Percentiles rank a stretch among this genome's conserved stretches.
phyloP scores from a whole-genome alignment of 345 rosid genomes.

The Brassica incana region DNA sequence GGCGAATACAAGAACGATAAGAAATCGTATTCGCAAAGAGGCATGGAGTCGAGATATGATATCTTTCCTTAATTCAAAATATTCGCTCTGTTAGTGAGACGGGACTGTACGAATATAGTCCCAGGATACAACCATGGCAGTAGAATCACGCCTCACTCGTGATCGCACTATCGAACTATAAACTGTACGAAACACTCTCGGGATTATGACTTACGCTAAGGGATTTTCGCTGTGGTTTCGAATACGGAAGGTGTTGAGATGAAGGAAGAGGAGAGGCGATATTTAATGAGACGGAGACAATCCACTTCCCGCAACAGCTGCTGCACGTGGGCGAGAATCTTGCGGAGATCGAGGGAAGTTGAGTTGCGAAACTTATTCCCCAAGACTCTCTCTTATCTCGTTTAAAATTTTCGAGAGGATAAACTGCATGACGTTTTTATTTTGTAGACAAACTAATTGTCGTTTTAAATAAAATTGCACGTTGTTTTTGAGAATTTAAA shows the following conservation, averaged over 20 bases:
- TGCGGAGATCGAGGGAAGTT: no score
- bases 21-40: no score
- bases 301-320: no score
- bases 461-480: no score
- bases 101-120: neutral
- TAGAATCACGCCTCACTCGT: neutral
- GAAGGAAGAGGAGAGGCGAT: neutral
- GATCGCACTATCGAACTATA: neutral
- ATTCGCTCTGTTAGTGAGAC: no score
- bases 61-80: neutral
- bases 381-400: no score
- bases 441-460: no score
- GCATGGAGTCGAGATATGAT: neutral
- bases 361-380: no score
- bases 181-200: neutral
- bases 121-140: neutral
- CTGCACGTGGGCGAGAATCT: no score
- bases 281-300: no score
- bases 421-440: conserved; percentile 34
- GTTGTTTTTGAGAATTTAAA: no score
- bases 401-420: neutral
- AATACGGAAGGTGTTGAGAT: neutral
- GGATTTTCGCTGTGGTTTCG: neutral
- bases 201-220: neutral
- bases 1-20: no score